Conservation (phyloP, 768 basidiomycete genomes). For the Tremella fuciformis region DNA sequence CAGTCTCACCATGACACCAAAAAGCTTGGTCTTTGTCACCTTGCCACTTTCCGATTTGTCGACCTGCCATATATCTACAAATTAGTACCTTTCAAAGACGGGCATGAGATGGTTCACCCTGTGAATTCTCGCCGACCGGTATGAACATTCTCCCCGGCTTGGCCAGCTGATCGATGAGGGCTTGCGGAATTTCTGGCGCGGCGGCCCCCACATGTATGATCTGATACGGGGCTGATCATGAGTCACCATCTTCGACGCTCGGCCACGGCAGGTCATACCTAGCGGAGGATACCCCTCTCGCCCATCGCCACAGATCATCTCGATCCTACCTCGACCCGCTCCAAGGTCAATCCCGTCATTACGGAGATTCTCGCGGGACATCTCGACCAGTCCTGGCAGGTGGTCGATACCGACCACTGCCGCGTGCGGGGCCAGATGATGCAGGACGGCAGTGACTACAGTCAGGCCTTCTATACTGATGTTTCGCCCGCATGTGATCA, state of each 20-base stretch:
- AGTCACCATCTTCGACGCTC: background rate
- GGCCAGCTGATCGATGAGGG: slow-evolving; percentile 61
- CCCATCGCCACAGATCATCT: slow-evolving; percentile 74
- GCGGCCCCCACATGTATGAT: slow-evolving; percentile 95
- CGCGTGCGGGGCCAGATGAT: slow-evolving; percentile 62
- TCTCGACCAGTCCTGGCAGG: slow-evolving; percentile 72
- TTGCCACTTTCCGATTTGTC: slow-evolving; percentile 73
- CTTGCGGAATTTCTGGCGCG: slow-evolving; percentile 66
- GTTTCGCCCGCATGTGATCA: background rate
- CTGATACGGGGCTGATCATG: slow-evolving; percentile 60
- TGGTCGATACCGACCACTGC: slow-evolving; percentile 86
- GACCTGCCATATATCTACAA: slow-evolving; percentile 63
- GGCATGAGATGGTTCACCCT: slow-evolving; percentile 45
- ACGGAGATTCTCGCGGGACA: slow-evolving; percentile 60
- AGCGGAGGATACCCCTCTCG: slow-evolving; percentile 54
- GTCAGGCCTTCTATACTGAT: background rate
- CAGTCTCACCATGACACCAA: slow-evolving; percentile 72
- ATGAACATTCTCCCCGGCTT: slow-evolving; percentile 70
- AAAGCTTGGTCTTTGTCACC: slow-evolving; percentile 64
- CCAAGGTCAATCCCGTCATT: slow-evolving; percentile 61
- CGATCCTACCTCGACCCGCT: slow-evolving; percentile 58
- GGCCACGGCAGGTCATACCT: slow-evolving; percentile 16
- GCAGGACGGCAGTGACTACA: slow-evolving; percentile 63
- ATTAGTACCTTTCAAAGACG: background rate
- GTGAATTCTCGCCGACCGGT: slow-evolving; percentile 67